Evolutionary conservation across 768 basidiomycete species (phyloP), one percentile per base, ranked within the genome.

Genomic region (Leccinum sublutescens): DNA sequence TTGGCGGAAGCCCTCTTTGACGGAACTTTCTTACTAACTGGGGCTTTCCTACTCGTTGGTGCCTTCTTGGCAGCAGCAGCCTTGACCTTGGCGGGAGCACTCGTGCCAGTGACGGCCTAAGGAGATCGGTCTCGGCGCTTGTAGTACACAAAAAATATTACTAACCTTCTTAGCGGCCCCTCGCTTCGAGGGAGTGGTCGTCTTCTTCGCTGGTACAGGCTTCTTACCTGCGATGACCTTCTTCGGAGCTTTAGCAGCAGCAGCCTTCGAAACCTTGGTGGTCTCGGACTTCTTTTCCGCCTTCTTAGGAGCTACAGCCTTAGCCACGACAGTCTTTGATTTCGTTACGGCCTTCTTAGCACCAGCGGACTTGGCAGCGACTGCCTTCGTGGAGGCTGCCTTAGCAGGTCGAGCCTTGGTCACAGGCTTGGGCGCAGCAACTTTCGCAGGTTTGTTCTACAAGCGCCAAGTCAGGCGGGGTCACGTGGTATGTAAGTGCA

Each of bases 81-180:
- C 61, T 61, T 75, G 15, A 62, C 71, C 58, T 51, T 78, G 47
- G 78, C 59, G 36, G 80, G 66, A 25, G 80, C 65, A 11, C 74
- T 76, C 0, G 77, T 75, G 9, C 85, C 84, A 40, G 82, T 86
- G 25, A 80, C 75, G 62, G 78, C 76, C 86, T 87, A 64, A 21
- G 8, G 64, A 31, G 47, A 21, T 64, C 47, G n/a, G 17, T 54
- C 43, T 51, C 34, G 31, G 49, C 49, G 17, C 38, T 33, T 54
- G 51, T 25, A 54, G 54, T 9, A n/a, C 15, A 40, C 7, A 52
- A 45, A 5, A 15, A 47, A 53, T 33, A 38, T 17, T 1, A 61
- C 64, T 38, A 48, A 85, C 85, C 83, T 88, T 90, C 80, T 89
- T 90, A 9, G 81, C 84, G 1, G 78, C 50, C 33, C 79, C 83